These are phyloP conservation scores for Melocanna baccifera DNA, from an alignment of 176 grass and related monocot genomes.

Conservation along the genomic window DNA sequence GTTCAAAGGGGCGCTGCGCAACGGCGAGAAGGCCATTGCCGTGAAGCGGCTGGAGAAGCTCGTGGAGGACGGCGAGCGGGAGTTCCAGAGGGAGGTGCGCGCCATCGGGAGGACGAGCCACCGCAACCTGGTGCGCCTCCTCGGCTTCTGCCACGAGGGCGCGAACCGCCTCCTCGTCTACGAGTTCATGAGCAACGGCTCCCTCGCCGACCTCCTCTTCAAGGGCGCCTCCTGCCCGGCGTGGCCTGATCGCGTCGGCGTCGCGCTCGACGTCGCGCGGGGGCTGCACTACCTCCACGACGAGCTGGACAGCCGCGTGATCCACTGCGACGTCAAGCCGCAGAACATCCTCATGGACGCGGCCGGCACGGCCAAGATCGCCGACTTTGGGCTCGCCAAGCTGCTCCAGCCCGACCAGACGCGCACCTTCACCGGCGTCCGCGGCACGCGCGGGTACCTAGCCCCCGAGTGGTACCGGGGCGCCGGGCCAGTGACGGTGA, in stretches of 20 bases:
- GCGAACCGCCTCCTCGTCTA: constrained; percentile 58
- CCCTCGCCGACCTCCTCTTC: constrained; percentile 60
- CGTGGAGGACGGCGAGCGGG: constrained; percentile 41
- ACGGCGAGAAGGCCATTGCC: constrained; percentile 35
- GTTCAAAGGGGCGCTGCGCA: constrained; percentile 43
- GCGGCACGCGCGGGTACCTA: constrained; percentile 50
- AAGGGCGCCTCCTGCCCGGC: background rate
- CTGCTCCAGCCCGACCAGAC: constrained; percentile 40
- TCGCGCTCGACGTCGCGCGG: constrained; percentile 31
- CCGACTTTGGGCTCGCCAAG: constrained; percentile 61
- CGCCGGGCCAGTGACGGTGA: constrained; percentile 36
- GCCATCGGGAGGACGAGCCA: constrained; percentile 65
- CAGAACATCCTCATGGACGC: constrained; percentile 58
- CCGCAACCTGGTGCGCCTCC: constrained; percentile 55
- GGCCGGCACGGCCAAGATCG: constrained; percentile 44
- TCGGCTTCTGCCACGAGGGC: constrained; percentile 61
- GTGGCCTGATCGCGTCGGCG: constrained; percentile 7
- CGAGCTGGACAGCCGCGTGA: constrained; percentile 30
- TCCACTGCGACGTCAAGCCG: constrained; percentile 66
- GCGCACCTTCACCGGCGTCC: constrained; percentile 38
- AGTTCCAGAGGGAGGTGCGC: constrained; percentile 69
- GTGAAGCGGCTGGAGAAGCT: constrained; percentile 62
- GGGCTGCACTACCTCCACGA: constrained; percentile 52
- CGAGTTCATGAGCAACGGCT: constrained; percentile 62
- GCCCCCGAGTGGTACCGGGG: constrained; percentile 49